Percentiles rank a stretch among this genome's conserved stretches.
These are phyloP conservation scores for Epichloe hybrida DNA, from an alignment of 2,329 filamentous ascomycete species.

Conservation along the genomic window DNA sequence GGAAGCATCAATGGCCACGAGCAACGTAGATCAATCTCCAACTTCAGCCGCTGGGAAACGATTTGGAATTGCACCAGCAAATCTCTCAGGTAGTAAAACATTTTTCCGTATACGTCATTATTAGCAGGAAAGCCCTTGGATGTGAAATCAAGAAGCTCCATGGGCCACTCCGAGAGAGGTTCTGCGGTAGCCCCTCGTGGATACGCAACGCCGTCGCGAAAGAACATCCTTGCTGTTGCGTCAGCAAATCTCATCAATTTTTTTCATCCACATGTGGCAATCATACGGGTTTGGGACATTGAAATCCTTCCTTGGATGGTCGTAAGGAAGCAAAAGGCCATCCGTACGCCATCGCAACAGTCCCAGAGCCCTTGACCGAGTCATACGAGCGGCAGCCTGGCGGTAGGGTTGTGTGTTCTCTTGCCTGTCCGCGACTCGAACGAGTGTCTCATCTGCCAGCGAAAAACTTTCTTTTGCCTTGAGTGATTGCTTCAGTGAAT, in stretches of 20 bases:
- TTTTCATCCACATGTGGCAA: too few relatives aligned
- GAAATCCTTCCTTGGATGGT: slow-evolving; percentile 9
- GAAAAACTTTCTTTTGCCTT: too few relatives aligned
- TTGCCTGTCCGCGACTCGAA: neutral
- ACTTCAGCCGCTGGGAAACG: neutral
- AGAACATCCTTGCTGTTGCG: neutral
- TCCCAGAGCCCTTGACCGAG: slow-evolving; percentile 7
- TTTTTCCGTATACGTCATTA: slow-evolving; percentile 17
- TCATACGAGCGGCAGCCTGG: slow-evolving; percentile 7
- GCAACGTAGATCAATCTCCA: neutral
- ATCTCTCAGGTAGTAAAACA: slow-evolving; percentile 15
- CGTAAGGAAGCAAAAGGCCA: slow-evolving; percentile 13
- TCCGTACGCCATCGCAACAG: slow-evolving; percentile 10
- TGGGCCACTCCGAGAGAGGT: slow-evolving; percentile 16
- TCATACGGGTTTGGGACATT: slow-evolving; percentile 12
- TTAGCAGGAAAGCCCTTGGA: slow-evolving; percentile 4
- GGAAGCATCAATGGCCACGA: neutral
- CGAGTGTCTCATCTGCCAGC: neutral
- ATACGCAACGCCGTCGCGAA: neutral
- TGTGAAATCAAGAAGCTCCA: slow-evolving; percentile 11
- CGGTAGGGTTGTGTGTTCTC: neutral
- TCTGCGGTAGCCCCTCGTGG: slow-evolving; percentile 9
- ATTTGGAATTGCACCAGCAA: slow-evolving; percentile 11
- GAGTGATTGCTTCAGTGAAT: neutral
- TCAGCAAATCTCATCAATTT: neutral